Evolutionary conservation across 2,329 filamentous ascomycete genomes (phyloP), one percentile per base, ranked within the genome.

Genomic region (Cytospora piceicola): DNA sequence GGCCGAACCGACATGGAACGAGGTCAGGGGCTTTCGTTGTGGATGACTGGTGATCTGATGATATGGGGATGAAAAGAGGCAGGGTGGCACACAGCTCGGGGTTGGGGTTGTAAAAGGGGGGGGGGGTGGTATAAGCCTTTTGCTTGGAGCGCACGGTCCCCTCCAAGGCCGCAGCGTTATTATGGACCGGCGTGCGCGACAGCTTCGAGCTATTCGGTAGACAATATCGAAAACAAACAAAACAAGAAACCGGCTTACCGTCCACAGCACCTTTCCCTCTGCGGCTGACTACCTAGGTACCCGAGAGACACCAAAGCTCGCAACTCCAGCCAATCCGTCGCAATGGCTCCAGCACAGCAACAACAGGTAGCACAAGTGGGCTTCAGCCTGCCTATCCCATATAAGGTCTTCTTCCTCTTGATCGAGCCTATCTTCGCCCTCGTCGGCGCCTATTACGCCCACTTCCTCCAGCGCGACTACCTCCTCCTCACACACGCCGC

Each of bases 331-430:
- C 3, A 22, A 11, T 6, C 22, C 24, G 6, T 30, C 52, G 15
- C 6, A 53, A 64, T 64, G 62, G 62, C 62, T 2, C 34, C 62
- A 52, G 60, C 52, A 42, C 36, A 53, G 29, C 61, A 64, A 30
- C 64, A 29, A 5, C 64, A 59, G 6, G 54, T 22, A 49, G 42
- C 30, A 36, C 39, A 39, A 57, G 30, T 56, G 2, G 79, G 79
- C 55, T 78, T 83, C 68, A 74, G 74, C 63, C 82, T 91, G 46
- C 89, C 90, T 27, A 70, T 83, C 42, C 70, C 81, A 68, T 94
- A 94, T 79, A 84, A 85, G 65, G 71, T 89, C 73, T 92, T 94
- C 80, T 94, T 94, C 79, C 86, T 93, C 68, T 82, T 88, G 73
- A 80, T 94, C 72, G 91, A 94, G 76, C 85, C 84, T 52, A 69